Base-by-base conservation (phyloP, 1,284 basidiomycete genomes). In the Agaricales sp. region DNA sequence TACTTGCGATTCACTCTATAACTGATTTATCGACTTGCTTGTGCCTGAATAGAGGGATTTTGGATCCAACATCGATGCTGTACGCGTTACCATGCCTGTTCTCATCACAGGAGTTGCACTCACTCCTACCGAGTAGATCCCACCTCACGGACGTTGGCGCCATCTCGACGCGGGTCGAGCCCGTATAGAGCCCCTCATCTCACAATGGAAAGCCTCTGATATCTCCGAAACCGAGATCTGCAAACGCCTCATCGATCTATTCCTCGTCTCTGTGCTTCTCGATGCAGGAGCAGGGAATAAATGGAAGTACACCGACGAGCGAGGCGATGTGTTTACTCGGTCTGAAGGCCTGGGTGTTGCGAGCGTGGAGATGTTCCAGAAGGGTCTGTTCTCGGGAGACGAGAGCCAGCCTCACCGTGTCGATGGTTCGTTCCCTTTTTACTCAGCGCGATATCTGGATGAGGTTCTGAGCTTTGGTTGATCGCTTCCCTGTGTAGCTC, bases 271-370 rank as follows among this genome's bases (percentile, higher is more conserved):
- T 3, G 94, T 97, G 3, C 73, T 97, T 16, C 80, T 97, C 45
- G 94, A 97, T 57, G 94, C 94, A 0, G 94, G 93, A 0, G 94
- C 93, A 0, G 94, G 94, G 0, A 83, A 82, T 53, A 63, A 67
- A 14, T 97, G 94, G 94, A 67, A 65, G 13, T 97, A 88, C 63
- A 73, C 68, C 11, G 92, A 95, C 56, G 65, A 68, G 8, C 62
- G 59, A 0, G 77, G 77, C 0, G 79, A 77, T 0, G 66, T 75
- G 58, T 93, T 89, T 59, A 69, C 72, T 16, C 70, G 94, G 45
- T 91, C 87, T 1, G 94, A 98, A 62, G 94, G 93, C 0, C 70
- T 98, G n/a, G 94, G 87, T 0, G 85, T 97, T 3, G 94, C 92
- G 0, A 92, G 87, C 58, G 68, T 92, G 45, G 80, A 91, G 61